Evolutionary conservation across 441 rosid species (phyloP).

Genomic region (Eruca vesicaria): DNA sequence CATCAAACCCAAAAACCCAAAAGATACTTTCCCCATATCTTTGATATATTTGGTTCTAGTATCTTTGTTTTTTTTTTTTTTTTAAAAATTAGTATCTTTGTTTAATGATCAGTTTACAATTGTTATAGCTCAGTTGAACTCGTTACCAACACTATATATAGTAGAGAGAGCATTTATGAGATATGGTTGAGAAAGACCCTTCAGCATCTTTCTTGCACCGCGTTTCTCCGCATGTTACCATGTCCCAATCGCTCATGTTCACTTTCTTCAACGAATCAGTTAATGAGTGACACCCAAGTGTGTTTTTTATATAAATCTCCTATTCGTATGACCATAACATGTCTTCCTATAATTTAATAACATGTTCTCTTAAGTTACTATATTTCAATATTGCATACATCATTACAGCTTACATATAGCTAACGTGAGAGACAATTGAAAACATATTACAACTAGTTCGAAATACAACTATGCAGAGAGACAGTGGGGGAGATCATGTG

Average conservation of each 20-base stretch:
- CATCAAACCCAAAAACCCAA: slow-evolving; percentile 34
- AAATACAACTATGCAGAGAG: neutral
- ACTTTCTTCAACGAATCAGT: slow-evolving; percentile 14
- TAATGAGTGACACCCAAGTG: slow-evolving; percentile 22
- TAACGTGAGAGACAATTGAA: slow-evolving; percentile 1
- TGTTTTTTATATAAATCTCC: neutral
- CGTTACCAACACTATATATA: slow-evolving; percentile 9
- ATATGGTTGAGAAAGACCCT: slow-evolving; percentile 31
- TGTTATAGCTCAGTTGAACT: slow-evolving; percentile 18
- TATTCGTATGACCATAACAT: slow-evolving; percentile 6
- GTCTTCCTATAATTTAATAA: slow-evolving; percentile 9
- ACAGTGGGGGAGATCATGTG: slow-evolving; percentile 3
- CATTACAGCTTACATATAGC: neutral
- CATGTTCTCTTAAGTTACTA: slow-evolving; percentile 12
- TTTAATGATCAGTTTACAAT: neutral
- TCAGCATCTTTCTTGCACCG: neutral
- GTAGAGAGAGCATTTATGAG: slow-evolving; percentile 26
- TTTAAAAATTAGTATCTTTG: no score
- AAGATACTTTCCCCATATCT: slow-evolving; percentile 47
- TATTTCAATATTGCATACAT: neutral
- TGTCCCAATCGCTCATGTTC: slow-evolving; percentile 31
- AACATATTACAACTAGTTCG: neutral
- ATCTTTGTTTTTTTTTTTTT: no score
- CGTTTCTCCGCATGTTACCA: slow-evolving; percentile 34
- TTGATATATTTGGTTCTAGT: neutral